Percentiles rank a stretch among this genome's conserved stretches.
These are phyloP conservation scores for Entoloma clypeatum DNA, from an alignment of 1,284 basidiomycete genomes.

Conservation along the genomic window DNA sequence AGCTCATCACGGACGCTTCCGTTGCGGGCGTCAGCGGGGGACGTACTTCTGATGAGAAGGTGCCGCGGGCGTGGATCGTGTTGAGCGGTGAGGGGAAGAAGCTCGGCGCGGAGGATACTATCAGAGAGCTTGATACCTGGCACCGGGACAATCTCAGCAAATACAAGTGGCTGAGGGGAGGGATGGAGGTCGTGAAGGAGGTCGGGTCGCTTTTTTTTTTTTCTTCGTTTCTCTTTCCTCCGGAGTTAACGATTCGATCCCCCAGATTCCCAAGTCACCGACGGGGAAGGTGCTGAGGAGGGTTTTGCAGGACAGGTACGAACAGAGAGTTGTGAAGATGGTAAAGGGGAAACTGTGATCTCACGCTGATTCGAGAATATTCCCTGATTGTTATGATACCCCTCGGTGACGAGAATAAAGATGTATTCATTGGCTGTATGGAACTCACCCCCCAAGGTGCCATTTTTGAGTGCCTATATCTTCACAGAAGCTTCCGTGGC, in stretches of 20 bases:
- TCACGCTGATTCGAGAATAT: no score
- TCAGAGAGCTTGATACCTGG: conserved; percentile 55
- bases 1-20: conserved; percentile 53
- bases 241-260: conserved; percentile 4
- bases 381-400: no score
- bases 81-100: conserved; percentile 49
- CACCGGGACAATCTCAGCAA: conserved; percentile 56
- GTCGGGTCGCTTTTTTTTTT: no score
- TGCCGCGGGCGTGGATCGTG: conserved; percentile 73
- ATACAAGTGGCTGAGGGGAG: conserved; percentile 70
- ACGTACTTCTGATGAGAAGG: conserved; percentile 61
- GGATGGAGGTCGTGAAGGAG: conserved; percentile 59
- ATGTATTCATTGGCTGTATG: no score
- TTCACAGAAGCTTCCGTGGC: no score
- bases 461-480: no score
- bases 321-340: conserved; percentile 29
- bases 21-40: conserved; percentile 71
- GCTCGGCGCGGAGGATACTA: conserved; percentile 40
- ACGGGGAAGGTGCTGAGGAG: conserved; percentile 66
- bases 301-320: conserved; percentile 53
- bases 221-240: conserved; percentile 1
- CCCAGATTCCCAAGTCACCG: conserved; percentile 44
- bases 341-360: conserved; percentile 33
- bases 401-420: no score
- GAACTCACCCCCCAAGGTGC: no score